Evolutionary conservation across 495 filamentous ascomycete species (phyloP).

Genomic region (Aspergillus sclerotioniger): DNA sequence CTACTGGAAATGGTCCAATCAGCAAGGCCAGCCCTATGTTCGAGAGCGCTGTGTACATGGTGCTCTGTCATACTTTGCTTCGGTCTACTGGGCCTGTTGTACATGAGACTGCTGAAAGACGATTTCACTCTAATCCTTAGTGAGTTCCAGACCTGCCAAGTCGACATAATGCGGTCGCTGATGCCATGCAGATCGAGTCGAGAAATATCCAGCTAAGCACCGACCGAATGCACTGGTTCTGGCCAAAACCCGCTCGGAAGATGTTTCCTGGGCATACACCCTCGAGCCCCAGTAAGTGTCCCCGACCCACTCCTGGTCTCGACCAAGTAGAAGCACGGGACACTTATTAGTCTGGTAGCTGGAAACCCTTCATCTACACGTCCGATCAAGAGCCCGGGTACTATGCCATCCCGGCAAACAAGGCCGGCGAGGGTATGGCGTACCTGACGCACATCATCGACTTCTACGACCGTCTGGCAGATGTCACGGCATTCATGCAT

Average conservation of each 20-base stretch:
- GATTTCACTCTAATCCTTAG: neutral
- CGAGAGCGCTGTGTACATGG: neutral
- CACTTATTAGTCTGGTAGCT: neutral
- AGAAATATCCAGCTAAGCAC: neutral
- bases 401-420: slow-evolving; percentile 29
- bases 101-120: neutral
- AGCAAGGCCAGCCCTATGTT: neutral
- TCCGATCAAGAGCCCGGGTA: slow-evolving; percentile 49
- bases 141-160: neutral
- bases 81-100: neutral
- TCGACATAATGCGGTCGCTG: no score
- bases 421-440: slow-evolving; percentile 36
- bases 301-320: neutral
- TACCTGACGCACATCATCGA: slow-evolving; percentile 45
- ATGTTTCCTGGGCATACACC: slow-evolving; percentile 13
- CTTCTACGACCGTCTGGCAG: slow-evolving; percentile 33
- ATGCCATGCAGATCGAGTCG: neutral
- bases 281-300: slow-evolving; percentile 5
- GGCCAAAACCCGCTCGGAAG: slow-evolving; percentile 9
- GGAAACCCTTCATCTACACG: slow-evolving; percentile 43
- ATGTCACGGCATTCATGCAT: slow-evolving; percentile 39
- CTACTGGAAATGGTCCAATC: neutral
- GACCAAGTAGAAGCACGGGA: neutral
- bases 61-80: neutral
- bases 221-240: slow-evolving; percentile 1